Conservation (phyloP, 2,329 filamentous ascomycete genomes). For the Zasmidium cellare region DNA sequence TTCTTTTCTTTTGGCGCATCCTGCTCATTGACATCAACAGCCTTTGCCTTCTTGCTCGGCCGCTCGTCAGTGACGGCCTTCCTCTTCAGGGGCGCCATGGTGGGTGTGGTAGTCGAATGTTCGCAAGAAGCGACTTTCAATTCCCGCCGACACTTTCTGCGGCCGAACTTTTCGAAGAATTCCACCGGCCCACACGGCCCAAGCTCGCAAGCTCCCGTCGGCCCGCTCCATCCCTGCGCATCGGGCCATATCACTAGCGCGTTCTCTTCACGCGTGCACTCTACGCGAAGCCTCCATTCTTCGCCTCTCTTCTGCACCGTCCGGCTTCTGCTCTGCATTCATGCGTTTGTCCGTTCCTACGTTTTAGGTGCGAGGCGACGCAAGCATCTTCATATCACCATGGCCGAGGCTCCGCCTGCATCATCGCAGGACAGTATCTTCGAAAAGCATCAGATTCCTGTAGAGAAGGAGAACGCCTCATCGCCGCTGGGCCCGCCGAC, state of each 20-base stretch:
- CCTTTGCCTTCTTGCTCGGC: constrained; percentile 36
- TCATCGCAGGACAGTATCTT: constrained; percentile 37
- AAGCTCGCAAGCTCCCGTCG: neutral
- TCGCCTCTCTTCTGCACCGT: neutral
- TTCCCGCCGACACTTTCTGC: neutral
- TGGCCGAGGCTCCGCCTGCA: constrained; percentile 30
- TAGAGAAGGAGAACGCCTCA: constrained; percentile 35
- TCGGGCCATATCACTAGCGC: neutral
- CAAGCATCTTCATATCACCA: constrained; percentile 7
- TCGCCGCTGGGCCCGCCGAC: constrained; percentile 25
- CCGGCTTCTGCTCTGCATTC: neutral
- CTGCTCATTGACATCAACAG: constrained; percentile 26
- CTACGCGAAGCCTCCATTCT: constrained; percentile 3
- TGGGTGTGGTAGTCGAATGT: neutral
- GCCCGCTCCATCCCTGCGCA: neutral
- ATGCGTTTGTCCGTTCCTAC: neutral
- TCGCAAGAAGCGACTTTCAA: neutral
- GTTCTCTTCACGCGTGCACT: constrained; percentile 5
- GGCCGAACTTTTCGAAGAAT: constrained; percentile 3
- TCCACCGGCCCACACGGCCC: neutral
- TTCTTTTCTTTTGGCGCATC: constrained; percentile 18
- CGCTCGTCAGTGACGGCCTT: constrained; percentile 43
- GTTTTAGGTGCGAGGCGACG: neutral
- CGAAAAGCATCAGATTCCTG: constrained; percentile 26
- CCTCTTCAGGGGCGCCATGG: constrained; percentile 49